Conservation (phyloP, 1,284 basidiomycete species). For the Heterobasidion parviporum region DNA sequence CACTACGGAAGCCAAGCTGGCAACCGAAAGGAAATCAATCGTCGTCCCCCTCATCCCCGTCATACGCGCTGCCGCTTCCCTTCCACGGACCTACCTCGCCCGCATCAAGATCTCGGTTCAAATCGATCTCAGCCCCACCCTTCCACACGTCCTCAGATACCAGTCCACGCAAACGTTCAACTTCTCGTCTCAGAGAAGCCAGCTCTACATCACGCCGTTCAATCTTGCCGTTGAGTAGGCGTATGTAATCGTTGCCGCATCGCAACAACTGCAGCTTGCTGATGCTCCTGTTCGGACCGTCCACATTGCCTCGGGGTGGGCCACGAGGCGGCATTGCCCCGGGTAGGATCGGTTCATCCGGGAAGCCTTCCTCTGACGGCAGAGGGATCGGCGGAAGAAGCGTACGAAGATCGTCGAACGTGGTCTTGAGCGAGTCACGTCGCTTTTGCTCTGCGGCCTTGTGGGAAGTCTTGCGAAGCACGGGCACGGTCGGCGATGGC, state of each 20-base stretch:
- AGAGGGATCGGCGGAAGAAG: slow-evolving; percentile 86
- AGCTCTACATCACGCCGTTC: slow-evolving; percentile 83
- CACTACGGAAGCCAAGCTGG: not conserved
- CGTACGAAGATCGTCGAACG: slow-evolving; percentile 88
- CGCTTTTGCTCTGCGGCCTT: slow-evolving; percentile 97
- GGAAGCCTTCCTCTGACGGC: slow-evolving; percentile 57
- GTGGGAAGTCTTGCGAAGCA: slow-evolving; percentile 74
- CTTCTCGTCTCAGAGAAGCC: slow-evolving; percentile 57
- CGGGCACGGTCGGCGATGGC: slow-evolving; percentile 13
- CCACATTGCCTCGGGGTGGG: slow-evolving; percentile 76
- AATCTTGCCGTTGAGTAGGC: slow-evolving; percentile 69
- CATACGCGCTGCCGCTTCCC: slow-evolving; percentile 15
- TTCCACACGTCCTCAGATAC: slow-evolving; percentile 16
- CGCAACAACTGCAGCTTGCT: slow-evolving; percentile 90
- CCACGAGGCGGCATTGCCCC: slow-evolving; percentile 82
- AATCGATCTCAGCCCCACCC: slow-evolving; percentile 21
- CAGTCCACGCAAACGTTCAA: slow-evolving; percentile 47
- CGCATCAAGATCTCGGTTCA: slow-evolving; percentile 24
- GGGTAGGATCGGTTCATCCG: slow-evolving; percentile 62
- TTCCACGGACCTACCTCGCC: slow-evolving; percentile 19
- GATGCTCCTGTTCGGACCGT: slow-evolving; percentile 91
- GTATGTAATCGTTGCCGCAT: slow-evolving; percentile 85
- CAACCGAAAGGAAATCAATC: not conserved
- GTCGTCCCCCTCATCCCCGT: slow-evolving; percentile 23
- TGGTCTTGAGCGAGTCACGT: slow-evolving; percentile 90